phyloP scores from a whole-genome alignment of 441 rosid genomes.

The Geranium incanum region DNA sequence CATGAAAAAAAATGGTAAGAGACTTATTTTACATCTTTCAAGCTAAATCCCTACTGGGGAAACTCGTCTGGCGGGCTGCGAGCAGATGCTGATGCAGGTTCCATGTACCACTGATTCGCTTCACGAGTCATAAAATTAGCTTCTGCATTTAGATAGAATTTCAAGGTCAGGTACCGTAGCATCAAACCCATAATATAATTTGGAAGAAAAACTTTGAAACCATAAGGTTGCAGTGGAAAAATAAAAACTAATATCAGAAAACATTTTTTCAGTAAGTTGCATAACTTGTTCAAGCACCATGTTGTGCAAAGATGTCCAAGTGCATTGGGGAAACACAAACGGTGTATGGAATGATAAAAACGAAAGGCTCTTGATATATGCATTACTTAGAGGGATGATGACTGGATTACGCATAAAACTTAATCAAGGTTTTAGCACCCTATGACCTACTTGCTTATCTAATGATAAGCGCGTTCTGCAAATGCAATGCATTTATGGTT shows the following conservation, averaged over 20 bases:
- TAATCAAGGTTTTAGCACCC: too few relatives aligned
- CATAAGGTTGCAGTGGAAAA: not conserved
- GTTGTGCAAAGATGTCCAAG: not conserved
- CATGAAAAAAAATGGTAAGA: too few relatives aligned
- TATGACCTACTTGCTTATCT: too few relatives aligned
- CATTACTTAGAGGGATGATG: too few relatives aligned
- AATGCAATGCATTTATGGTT: too few relatives aligned
- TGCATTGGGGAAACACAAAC: not conserved
- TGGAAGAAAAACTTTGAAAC: not conserved
- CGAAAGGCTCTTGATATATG: too few relatives aligned
- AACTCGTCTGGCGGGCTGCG: conserved; percentile 29
- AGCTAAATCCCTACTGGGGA: conserved; percentile 26
- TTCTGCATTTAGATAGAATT: conserved; percentile 41
- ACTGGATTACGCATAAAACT: too few relatives aligned
- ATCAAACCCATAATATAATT: not conserved
- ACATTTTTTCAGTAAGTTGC: not conserved
- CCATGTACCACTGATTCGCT: conserved; percentile 66
- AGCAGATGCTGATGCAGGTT: conserved; percentile 50
- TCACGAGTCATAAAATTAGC: conserved; percentile 75
- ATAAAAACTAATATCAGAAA: not conserved
- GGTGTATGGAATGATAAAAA: too few relatives aligned
- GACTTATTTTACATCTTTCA: not conserved
- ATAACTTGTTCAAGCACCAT: not conserved
- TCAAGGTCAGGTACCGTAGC: not conserved
- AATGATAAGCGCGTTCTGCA: too few relatives aligned